Percentiles rank a stretch among this genome's conserved stretches.
These are phyloP conservation scores for Exobasidium rhododendri DNA, from an alignment of 1,284 basidiomycete genomes.

Conservation along the genomic window DNA sequence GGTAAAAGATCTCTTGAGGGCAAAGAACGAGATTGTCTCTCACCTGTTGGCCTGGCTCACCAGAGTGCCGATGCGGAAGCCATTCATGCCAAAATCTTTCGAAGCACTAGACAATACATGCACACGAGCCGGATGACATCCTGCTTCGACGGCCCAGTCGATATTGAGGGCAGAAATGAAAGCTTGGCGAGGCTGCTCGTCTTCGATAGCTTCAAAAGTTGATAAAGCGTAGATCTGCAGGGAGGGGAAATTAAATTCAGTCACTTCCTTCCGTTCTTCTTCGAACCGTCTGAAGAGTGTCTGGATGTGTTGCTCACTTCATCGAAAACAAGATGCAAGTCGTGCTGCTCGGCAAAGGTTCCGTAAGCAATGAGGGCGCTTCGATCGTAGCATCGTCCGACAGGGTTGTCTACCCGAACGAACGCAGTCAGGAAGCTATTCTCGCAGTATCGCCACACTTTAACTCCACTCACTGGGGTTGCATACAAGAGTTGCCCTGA, in stretches of 20 bases:
- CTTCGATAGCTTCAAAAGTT: constrained; percentile 13
- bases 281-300: neutral
- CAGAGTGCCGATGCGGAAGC: constrained; percentile 38
- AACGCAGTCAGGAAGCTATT: no score
- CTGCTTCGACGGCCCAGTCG: constrained; percentile 19
- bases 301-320: constrained; percentile 17
- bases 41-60: constrained; percentile 33
- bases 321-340: constrained; percentile 22
- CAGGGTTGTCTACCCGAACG: constrained; percentile 17
- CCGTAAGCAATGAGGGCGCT: constrained; percentile 19
- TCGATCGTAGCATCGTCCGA: constrained; percentile 20
- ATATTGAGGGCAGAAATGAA: constrained; percentile 21
- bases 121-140: constrained; percentile 42
- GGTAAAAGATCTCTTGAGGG: neutral
- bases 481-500: constrained; percentile 17
- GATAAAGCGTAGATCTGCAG: constrained; percentile 18
- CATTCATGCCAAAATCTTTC: constrained; percentile 45
- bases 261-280: neutral
- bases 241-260: neutral
- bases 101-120: constrained; percentile 37
- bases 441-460: no score
- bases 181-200: constrained; percentile 7
- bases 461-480: constrained; percentile 19
- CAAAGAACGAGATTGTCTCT: neutral
- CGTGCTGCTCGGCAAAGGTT: constrained; percentile 16